phyloP scores from a whole-genome alignment of 768 basidiomycete species.

The Lyophyllum shimeji region DNA sequence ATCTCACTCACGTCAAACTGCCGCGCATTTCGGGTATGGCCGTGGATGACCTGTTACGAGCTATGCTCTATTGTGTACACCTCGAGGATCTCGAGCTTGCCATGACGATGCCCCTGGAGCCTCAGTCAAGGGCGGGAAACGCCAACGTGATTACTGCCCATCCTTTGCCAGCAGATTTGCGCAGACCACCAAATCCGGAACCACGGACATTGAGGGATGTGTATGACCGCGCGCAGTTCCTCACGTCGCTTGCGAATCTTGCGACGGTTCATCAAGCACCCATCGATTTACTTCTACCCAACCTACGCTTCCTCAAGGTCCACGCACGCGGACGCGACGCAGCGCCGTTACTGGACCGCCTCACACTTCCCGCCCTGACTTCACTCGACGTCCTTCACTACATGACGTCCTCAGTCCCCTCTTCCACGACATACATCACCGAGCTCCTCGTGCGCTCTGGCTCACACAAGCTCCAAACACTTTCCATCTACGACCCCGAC shows the following conservation, averaged over 20 bases:
- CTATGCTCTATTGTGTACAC: conserved; percentile 1
- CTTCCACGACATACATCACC: background rate
- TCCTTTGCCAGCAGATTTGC: background rate
- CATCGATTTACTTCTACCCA: conserved; percentile 4
- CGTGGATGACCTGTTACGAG: background rate
- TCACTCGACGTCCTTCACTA: conserved; percentile 1
- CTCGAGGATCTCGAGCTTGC: conserved; percentile 6
- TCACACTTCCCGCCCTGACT: background rate
- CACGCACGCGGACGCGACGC: conserved; percentile 5
- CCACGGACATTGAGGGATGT: background rate
- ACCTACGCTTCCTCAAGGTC: conserved; percentile 9
- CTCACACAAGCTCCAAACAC: background rate
- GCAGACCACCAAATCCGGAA: too few relatives aligned
- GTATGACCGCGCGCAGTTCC: background rate
- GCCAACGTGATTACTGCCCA: background rate
- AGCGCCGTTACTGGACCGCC: background rate
- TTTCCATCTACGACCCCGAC: conserved; percentile 6
- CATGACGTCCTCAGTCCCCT: background rate
- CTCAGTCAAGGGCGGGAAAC: background rate
- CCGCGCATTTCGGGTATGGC: background rate
- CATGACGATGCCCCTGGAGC: conserved; percentile 1
- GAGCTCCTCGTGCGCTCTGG: conserved; percentile 8
- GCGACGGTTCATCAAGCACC: background rate
- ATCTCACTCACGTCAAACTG: conserved; percentile 8
- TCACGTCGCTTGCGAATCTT: background rate